phyloP scores from a whole-genome alignment of 768 basidiomycete species.

The Pleurotus ostreatus region DNA sequence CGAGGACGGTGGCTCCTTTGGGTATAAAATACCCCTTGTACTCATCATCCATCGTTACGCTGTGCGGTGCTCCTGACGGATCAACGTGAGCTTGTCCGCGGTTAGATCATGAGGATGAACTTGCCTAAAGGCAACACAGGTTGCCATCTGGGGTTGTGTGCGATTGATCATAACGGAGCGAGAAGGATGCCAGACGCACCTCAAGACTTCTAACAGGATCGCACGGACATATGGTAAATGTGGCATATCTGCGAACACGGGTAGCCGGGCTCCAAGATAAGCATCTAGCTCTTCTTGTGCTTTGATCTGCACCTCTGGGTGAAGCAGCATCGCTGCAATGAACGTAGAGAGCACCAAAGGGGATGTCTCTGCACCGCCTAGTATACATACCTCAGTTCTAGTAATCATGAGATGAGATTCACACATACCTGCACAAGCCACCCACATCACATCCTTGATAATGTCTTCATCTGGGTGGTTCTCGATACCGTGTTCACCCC shows the following conservation, averaged over 20 bases:
- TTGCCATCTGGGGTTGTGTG: conserved; percentile 15
- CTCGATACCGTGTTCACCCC: too few relatives aligned
- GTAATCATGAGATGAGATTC: too few relatives aligned
- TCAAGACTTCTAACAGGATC: conserved; percentile 16
- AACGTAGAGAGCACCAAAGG: conserved; percentile 16
- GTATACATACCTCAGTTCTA: neutral
- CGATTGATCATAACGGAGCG: neutral
- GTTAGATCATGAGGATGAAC: neutral
- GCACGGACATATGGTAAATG: conserved; percentile 20
- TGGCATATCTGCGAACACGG: conserved; percentile 15
- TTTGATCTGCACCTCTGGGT: conserved; percentile 22
- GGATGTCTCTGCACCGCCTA: conserved; percentile 27
- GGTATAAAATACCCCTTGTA: conserved; percentile 14
- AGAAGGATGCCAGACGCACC: neutral
- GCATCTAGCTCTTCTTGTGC: conserved; percentile 28
- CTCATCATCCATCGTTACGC: conserved; percentile 6
- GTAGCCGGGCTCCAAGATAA: conserved; percentile 20
- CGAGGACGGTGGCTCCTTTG: conserved; percentile 11
- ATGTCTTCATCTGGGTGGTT: too few relatives aligned
- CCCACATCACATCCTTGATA: too few relatives aligned
- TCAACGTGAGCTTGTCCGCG: neutral
- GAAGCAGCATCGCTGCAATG: conserved; percentile 24
- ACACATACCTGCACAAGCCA: too few relatives aligned
- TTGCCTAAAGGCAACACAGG: conserved; percentile 20
- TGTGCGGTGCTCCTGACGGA: conserved; percentile 10